Conservation (phyloP, 148 eudicot genomes). For the Rhododendron henanense region DNA sequence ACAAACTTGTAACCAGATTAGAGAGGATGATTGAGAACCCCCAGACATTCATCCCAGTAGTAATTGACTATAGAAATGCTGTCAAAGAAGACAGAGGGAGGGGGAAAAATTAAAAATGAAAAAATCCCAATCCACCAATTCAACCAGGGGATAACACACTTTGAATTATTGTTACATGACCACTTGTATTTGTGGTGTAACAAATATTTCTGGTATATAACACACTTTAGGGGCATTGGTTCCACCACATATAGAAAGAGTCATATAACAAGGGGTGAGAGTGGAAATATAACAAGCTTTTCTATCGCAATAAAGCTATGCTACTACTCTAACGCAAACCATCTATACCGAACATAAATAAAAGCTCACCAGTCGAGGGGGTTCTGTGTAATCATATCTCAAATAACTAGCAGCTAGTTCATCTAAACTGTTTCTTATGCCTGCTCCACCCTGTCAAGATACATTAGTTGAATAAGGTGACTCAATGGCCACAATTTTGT, state of each 20-base stretch:
- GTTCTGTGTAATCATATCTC: constrained; percentile 56
- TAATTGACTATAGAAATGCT: not conserved
- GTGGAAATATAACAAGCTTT: not conserved
- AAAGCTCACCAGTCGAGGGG: constrained; percentile 58
- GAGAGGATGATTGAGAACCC: not conserved
- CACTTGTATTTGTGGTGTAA: not conserved
- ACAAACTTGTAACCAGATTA: constrained; percentile 14
- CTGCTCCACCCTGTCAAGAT: constrained; percentile 68
- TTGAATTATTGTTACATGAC: not conserved
- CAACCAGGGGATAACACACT: not conserved
- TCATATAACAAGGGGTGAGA: not conserved
- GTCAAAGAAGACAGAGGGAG: not conserved
- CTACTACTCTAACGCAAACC: not conserved
- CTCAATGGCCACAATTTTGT: constrained; percentile 3
- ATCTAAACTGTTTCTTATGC: constrained; percentile 83
- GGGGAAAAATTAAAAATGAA: not conserved
- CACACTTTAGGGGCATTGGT: not conserved
- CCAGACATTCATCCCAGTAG: not conserved
- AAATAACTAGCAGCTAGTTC: constrained; percentile 74
- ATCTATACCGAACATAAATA: not conserved
- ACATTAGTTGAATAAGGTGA: not conserved
- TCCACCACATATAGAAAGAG: not conserved
- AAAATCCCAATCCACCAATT: not conserved
- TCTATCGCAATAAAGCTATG: not conserved
- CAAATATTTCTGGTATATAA: not conserved